Conservation (phyloP, 2,329 filamentous ascomycete genomes). For the Dactylellina drechsleri region DNA sequence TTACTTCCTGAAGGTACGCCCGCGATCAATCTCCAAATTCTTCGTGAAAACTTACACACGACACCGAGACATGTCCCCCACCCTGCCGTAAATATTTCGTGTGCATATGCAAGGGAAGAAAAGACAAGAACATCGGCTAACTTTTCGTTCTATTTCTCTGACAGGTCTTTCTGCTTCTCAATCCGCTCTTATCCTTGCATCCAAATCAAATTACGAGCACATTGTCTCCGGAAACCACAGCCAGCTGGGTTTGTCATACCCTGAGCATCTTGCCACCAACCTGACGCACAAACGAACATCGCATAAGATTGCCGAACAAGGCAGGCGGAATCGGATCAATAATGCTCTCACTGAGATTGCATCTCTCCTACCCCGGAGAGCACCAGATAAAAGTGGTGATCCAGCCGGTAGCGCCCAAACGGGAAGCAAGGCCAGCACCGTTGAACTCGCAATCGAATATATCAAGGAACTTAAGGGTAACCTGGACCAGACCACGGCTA, state of each 20-base stretch:
- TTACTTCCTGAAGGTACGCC: constrained; percentile 76
- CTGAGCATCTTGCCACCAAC: constrained; percentile 89
- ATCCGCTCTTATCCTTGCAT: constrained; percentile 80
- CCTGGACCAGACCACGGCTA: constrained; percentile 71
- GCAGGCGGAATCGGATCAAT: constrained; percentile 93
- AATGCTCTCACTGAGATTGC: constrained; percentile 92
- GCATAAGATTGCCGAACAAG: constrained; percentile 98
- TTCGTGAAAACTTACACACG: constrained; percentile 22
- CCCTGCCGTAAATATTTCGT: constrained; percentile 3
- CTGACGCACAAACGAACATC: constrained; percentile 95
- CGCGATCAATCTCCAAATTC: not conserved
- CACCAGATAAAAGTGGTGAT: constrained; percentile 24
- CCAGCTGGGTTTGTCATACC: constrained; percentile 83
- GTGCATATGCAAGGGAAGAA: constrained; percentile 9
- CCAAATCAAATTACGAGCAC: constrained; percentile 98
- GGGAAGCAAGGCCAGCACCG: constrained; percentile 87
- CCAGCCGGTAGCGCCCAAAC: constrained; percentile 30
- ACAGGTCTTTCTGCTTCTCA: constrained; percentile 67
- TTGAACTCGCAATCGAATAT: constrained; percentile 96
- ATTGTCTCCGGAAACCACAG: constrained; percentile 92
- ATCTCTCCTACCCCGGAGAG: constrained; percentile 76
- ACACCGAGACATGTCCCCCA: constrained; percentile 45
- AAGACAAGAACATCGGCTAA: constrained; percentile 37
- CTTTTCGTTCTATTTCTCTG: constrained; percentile 45
- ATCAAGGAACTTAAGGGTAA: constrained; percentile 86